phyloP scores from a whole-genome alignment of 1,284 basidiomycete genomes.

The Wallemia ichthyophaga region DNA sequence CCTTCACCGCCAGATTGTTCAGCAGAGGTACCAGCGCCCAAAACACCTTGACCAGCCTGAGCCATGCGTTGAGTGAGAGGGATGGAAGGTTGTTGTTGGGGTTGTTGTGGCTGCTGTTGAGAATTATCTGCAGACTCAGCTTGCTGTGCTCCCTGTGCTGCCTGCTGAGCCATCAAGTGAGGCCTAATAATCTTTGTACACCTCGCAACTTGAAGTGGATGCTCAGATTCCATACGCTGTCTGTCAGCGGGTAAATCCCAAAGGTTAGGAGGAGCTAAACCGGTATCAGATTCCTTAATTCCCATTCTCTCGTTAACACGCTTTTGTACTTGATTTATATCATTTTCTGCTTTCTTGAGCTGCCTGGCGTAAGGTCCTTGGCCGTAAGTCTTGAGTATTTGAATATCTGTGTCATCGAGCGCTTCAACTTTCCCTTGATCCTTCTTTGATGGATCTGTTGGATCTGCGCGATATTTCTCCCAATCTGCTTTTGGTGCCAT shows the following conservation, averaged over 20 bases:
- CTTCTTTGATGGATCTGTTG: constrained; percentile 24
- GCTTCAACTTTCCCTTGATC: constrained; percentile 74
- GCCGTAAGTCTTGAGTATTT: constrained; percentile 96
- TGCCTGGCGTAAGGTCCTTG: constrained; percentile 85
- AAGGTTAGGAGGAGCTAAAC: constrained; percentile 78
- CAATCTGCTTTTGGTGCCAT: constrained; percentile 80
- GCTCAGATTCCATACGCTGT: constrained; percentile 68
- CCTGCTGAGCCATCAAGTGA: constrained; percentile 33
- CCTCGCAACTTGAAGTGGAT: constrained; percentile 80
- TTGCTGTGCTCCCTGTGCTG: constrained; percentile 16
- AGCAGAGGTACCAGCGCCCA: constrained; percentile 2
- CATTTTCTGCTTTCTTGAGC: constrained; percentile 65
- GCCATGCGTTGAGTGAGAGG: constrained; percentile 7
- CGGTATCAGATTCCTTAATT: constrained; percentile 95
- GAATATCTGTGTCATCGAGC: constrained; percentile 93
- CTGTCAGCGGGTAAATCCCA: constrained; percentile 78
- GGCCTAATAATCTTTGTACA: constrained; percentile 94
- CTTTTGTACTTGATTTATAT: constrained; percentile 90
- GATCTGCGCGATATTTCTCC: constrained; percentile 60
- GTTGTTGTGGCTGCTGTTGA: too few relatives aligned
- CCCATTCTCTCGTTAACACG: constrained; percentile 90
- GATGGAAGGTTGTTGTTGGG: constrained; percentile 6
- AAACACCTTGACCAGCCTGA: constrained; percentile 6
- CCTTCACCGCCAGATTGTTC: constrained; percentile 81
- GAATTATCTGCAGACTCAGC: constrained; percentile 16